Evolutionary conservation across 2,329 filamentous ascomycete species (phyloP), one percentile per base, ranked within the genome.

Genomic region (Paramyrothecium sp.): DNA sequence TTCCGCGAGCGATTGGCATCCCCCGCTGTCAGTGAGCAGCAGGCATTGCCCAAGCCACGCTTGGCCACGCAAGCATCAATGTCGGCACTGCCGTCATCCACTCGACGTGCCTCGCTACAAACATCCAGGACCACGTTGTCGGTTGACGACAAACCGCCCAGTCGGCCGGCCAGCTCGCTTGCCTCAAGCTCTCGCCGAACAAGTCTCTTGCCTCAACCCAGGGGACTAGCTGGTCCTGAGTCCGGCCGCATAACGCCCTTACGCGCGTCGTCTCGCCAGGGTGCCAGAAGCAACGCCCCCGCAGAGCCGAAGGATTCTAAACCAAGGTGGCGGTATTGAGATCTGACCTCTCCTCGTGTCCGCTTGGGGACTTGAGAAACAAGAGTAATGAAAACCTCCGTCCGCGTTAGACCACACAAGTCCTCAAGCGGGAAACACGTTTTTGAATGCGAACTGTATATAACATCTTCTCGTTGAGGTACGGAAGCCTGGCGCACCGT

Each of bases 151-250:
- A 55, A 66, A 63, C 63, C 60, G 60, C 22, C 69, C 63, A 64
- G 71, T 67, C 78, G 85, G 30, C 80, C 86, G 12, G 81, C 79
- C 48, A 88, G 83, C 67, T 87, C 85, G 3, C 65, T 88, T 49
- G 80, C 83, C 7, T 71, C 73, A 2, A 65, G 71, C 20, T 76
- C 72, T 56, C 74, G 84, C 58, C 79, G 85, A 30, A 75, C 71
- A 4, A 86, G 84, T 63, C 65, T 87, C 57, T 71, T 88, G 21
- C 83, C 85, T 19, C 75, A 81, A 56, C 75, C 79, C 1, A 78
- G 68, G 23, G 63, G 66, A 3, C 71, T 63, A 47, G 63, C 66
- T 20, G 67, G 71, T 7, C 69, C 69, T 23, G 65, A 73, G 19
- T 73, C 72, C 16, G 82, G 82, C 5, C 74, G 80, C 19, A 73